Conservation (phyloP, 768 basidiomycete species). For the Rhizopogon rudus region DNA sequence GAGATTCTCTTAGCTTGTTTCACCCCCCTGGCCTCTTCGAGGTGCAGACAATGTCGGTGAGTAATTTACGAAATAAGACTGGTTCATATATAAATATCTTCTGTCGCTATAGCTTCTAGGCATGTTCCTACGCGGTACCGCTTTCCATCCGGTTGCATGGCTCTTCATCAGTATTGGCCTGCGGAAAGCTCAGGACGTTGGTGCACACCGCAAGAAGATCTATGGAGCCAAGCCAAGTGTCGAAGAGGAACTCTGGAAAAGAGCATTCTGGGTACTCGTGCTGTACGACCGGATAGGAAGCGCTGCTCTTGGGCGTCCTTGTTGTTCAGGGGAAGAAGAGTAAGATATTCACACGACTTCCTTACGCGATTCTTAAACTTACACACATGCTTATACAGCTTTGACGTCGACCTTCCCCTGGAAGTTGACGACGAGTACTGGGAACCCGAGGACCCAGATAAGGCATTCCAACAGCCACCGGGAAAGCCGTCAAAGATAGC, state of each 20-base stretch:
- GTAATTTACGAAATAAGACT: conserved; percentile 15
- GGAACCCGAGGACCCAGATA: conserved; percentile 45
- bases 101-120: conserved; percentile 38
- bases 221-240: conserved; percentile 42
- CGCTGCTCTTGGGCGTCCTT: conserved; percentile 50
- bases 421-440: conserved; percentile 84
- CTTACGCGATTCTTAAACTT: neutral
- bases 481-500: conserved; percentile 52
- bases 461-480: conserved; percentile 64
- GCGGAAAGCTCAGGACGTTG: conserved; percentile 69
- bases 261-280: conserved; percentile 71
- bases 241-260: conserved; percentile 73
- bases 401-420: conserved; percentile 76
- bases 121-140: conserved; percentile 49
- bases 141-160: conserved; percentile 50
- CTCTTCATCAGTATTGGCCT: conserved; percentile 46
- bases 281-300: conserved; percentile 55
- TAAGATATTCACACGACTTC: conserved; percentile 25
- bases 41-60: conserved; percentile 51
- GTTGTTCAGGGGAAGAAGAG: conserved; percentile 63
- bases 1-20: conserved; percentile 43
- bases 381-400: conserved; percentile 41
- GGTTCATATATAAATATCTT: conserved; percentile 5
- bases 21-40: conserved; percentile 58
- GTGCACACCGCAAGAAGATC: conserved; percentile 63